Evolutionary conservation across 352 stramenopile species (phyloP), one percentile per base, ranked within the genome.

Genomic region (Pythium coloratum): DNA sequence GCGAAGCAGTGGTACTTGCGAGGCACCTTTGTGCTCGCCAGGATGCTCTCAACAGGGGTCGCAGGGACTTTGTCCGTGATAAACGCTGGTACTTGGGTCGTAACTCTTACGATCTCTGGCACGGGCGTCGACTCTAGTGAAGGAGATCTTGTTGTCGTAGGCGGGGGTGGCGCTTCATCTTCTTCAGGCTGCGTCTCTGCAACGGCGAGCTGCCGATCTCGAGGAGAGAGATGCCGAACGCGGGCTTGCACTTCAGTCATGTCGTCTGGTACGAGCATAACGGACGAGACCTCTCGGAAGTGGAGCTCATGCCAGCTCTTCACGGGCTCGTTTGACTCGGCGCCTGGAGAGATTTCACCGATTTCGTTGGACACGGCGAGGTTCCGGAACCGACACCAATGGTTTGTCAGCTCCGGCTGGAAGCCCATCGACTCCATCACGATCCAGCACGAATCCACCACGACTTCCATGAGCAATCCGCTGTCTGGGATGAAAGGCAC

Each of bases 301-400:
- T 82, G 82, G 16, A 94, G 66, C 9, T 76, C 59, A 44, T 59
- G 67, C 57, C 62, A 77, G 10, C 71, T 69, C 59, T 58, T 75
- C 40, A 20, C 9, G 2, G 34, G 55, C 13, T 44, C 2, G 18
- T 36, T 24, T 49, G 58, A 30, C 9, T 38, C 63, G 54, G 24
- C 16, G 6, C 12, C 67, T 60, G 13, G 66, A 9, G 36, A 42
- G 36, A 42, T 42, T 32, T 81, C 73, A 30, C 78, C 71, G n/a
- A 68, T 65, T 24, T 70, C 74, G 3, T 42, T 42, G 2, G 71
- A 64, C 2, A 94, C 70, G 1, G 78, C 67, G 24, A 94, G 64
- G 51, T 94, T 94, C 28, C 85, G 80, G 46, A 94, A 92, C 20
- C 85, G 85, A 55, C 80, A 90, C 85, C 85, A 94, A 9, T 84